Evolutionary conservation across 495 filamentous ascomycete genomes (phyloP), one percentile per base, ranked within the genome.

Genomic region (Pyronema omphalodes): DNA sequence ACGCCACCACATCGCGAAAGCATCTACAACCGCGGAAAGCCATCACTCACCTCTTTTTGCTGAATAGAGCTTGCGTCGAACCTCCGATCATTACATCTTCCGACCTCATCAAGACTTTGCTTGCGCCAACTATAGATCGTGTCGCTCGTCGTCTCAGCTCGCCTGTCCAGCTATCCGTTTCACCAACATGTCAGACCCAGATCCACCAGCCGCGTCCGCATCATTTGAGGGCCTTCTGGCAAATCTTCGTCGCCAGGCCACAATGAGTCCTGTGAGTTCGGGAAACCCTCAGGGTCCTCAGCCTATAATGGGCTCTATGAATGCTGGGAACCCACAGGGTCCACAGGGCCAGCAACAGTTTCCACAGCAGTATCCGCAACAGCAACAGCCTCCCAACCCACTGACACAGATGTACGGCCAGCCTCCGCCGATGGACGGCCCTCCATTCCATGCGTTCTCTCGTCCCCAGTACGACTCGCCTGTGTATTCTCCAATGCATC

Each of bases 391-490:
- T 17, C 43, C 51, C 40, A 51, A 49, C n/a, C 53, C 49, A 45
- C 55, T 55, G 34, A 50, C 58, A 50, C 40, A 52, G 15, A 47
- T 47, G 44, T 47, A 47, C 44, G 11, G 23, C 19, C 60, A 57
- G 29, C 60, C 55, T 18, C 60, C 56, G 15, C 59, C 11, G 51
- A 60, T 37, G 60, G 60, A 36, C 35, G 58, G 58, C 56, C 56
- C 61, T 51, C 54, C 58, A 44, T 54, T 60, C 49, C 60, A 62
- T 68, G 60, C 55, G 44, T 58, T 57, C 58, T 60, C 56, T 59
- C 67, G 59, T 64, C 55, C 55, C 6, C 60, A 63, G 15, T 60
- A 64, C 14, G 50, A 52, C 7, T 52, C 50, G 9, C 50, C 50
- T 41, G 35, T 43, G 7, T 52, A 52, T 12, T 40, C 50, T 19